These are phyloP conservation scores for Phialemonium atrogriseum DNA, from an alignment of 2,329 filamentous ascomycete genomes.

Conservation along the genomic window DNA sequence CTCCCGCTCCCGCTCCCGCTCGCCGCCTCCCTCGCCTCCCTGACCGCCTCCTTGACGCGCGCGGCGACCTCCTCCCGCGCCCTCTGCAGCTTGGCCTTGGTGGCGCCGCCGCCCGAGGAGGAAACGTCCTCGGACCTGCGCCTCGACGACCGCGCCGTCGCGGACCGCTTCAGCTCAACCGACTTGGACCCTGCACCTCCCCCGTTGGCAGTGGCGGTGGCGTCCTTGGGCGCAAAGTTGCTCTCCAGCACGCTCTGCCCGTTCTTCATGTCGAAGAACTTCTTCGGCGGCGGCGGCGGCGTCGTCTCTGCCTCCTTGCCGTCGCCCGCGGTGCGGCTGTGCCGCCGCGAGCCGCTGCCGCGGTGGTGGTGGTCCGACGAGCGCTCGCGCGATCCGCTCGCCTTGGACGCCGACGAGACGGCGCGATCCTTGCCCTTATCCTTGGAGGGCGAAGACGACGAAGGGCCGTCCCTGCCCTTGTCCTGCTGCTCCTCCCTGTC, in stretches of 20 bases:
- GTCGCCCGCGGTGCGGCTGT: constrained; percentile 13
- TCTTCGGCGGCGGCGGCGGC: constrained; percentile 10
- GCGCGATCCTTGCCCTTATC: constrained; percentile 12
- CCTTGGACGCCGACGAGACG: too few relatives aligned
- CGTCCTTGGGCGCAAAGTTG: constrained; percentile 10
- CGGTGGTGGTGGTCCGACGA: constrained; percentile 12
- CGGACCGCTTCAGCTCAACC: constrained; percentile 15
- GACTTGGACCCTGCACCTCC: constrained; percentile 5
- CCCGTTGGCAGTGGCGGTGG: constrained; percentile 1
- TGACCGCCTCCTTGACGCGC: constrained; percentile 4
- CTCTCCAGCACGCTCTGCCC: constrained; percentile 18
- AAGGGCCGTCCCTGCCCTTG: constrained; percentile 12
- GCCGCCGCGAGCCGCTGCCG: constrained; percentile 15
- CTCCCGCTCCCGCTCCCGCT: constrained; percentile 2
- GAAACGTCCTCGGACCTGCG: constrained; percentile 6
- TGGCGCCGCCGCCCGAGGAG: constrained; percentile 6
- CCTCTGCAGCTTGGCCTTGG: constrained; percentile 5
- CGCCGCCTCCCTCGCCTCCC: background rate
- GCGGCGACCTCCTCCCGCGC: constrained; percentile 2
- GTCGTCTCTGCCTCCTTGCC: constrained; percentile 7
- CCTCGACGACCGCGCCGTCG: constrained; percentile 10
- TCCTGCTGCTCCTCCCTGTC: constrained; percentile 13
- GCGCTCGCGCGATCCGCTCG: constrained; percentile 13
- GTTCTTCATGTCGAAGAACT: constrained; percentile 20
- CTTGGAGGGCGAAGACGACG: constrained; percentile 8